Percentiles rank a stretch among this genome's conserved stretches.
phyloP scores from a whole-genome alignment of 2,329 filamentous ascomycete species.

The Stemphylium vesicarium region DNA sequence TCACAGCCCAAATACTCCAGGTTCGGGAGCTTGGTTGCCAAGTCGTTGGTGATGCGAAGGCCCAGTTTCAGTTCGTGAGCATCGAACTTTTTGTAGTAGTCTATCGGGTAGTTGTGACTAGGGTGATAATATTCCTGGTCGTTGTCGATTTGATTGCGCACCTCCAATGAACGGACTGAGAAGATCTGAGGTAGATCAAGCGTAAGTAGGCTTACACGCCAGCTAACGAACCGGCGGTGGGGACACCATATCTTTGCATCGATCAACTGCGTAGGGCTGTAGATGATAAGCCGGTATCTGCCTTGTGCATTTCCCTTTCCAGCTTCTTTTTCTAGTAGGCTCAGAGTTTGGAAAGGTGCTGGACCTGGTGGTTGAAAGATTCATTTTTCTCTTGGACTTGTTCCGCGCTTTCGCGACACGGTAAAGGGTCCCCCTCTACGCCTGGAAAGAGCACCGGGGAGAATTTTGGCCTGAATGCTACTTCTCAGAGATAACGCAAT shows the following conservation, averaged over 20 bases:
- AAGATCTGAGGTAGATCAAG: no score
- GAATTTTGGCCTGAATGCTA: background rate
- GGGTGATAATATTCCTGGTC: no score
- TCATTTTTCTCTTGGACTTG: background rate
- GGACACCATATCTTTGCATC: no score
- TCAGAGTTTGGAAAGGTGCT: background rate
- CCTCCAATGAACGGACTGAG: no score
- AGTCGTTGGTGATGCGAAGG: no score
- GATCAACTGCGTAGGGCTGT: background rate
- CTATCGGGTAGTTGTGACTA: no score
- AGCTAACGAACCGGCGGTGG: background rate
- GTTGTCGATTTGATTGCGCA: no score
- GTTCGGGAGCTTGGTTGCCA: no score
- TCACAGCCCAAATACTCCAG: no score
- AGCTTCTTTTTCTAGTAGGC: background rate
- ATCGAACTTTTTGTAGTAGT: no score
- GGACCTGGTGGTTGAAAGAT: background rate
- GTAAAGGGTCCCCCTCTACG: background rate
- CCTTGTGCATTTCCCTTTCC: background rate
- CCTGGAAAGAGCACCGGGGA: background rate
- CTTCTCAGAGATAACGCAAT: constrained; percentile 9
- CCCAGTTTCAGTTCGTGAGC: no score
- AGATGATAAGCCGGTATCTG: constrained; percentile 1
- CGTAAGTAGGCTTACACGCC: no score
- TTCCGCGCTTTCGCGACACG: background rate